Conservation (phyloP, 345 rosid genomes). For the Raphanus raphanistrum region DNA sequence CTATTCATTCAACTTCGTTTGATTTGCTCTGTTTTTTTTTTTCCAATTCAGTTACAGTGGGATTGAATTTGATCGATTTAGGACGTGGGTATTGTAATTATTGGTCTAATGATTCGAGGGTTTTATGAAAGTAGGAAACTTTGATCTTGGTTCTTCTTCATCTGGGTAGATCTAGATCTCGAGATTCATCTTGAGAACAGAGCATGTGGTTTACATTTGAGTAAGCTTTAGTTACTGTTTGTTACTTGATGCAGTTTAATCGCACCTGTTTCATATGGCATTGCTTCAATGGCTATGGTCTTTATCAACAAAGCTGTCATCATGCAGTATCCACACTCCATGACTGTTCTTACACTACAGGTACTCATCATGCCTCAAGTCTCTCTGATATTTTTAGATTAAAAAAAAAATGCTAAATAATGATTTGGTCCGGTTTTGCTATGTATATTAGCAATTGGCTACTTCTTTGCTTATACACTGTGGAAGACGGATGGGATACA, state of each 20-base stretch:
- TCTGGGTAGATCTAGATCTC: constrained; percentile 30
- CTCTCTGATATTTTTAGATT: too few relatives aligned
- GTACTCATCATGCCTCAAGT: constrained; percentile 36
- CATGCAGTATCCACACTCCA: constrained; percentile 80
- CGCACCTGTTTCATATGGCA: constrained; percentile 84
- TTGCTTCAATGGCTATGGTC: constrained; percentile 98
- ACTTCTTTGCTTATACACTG: constrained; percentile 80
- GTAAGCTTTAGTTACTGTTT: neutral
- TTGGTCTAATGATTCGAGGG: neutral
- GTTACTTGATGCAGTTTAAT: constrained; percentile 54
- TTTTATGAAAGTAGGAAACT: neutral
- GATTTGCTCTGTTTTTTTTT: neutral
- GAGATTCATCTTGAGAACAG: neutral
- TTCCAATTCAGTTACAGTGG: neutral
- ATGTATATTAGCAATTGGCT: constrained; percentile 73
- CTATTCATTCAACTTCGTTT: neutral
- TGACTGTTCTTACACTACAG: constrained; percentile 91
- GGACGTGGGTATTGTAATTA: neutral
- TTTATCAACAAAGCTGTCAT: constrained; percentile 90
- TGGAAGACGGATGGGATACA: constrained; percentile 67
- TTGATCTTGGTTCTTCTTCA: constrained; percentile 13
- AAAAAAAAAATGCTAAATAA: neutral
- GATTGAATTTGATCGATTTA: constrained; percentile 7
- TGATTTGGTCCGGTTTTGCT: neutral
- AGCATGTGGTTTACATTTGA: neutral